Evolutionary conservation across 305 asterid species (phyloP).

Genomic region (Fraxinus velutina): DNA sequence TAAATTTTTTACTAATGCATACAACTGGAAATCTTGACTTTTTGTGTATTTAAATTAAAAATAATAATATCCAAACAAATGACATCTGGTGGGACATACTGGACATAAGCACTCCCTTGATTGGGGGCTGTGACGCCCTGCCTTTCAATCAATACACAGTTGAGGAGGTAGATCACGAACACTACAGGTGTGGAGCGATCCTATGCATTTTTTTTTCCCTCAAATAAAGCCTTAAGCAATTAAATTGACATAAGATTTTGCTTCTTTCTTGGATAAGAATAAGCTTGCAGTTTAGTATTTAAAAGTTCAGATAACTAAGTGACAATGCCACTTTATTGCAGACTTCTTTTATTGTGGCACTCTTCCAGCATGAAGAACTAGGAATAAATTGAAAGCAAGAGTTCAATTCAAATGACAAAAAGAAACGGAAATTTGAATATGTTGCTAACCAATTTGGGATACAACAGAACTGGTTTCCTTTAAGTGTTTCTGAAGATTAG

Average conservation of each 20-base stretch:
- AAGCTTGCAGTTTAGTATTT: background rate
- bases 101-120: too few relatives aligned
- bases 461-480: background rate
- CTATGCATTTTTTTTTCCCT: background rate
- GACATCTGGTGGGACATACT: background rate
- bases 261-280: background rate
- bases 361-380: background rate
- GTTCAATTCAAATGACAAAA: background rate
- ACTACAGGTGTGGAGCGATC: too few relatives aligned
- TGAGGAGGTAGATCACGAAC: too few relatives aligned
- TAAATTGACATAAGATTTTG: background rate
- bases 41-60: background rate
- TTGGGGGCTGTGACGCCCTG: too few relatives aligned
- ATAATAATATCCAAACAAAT: background rate
- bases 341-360: background rate
- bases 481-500: background rate
- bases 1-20: background rate
- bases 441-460: background rate
- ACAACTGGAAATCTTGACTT: background rate
- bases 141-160: too few relatives aligned
- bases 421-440: background rate
- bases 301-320: background rate
- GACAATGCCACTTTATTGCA: background rate
- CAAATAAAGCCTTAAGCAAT: background rate
- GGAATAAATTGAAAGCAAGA: background rate